These are phyloP conservation scores for Phytopythium kandeliae DNA, from an alignment of 352 stramenopile genomes.

Conservation along the genomic window DNA sequence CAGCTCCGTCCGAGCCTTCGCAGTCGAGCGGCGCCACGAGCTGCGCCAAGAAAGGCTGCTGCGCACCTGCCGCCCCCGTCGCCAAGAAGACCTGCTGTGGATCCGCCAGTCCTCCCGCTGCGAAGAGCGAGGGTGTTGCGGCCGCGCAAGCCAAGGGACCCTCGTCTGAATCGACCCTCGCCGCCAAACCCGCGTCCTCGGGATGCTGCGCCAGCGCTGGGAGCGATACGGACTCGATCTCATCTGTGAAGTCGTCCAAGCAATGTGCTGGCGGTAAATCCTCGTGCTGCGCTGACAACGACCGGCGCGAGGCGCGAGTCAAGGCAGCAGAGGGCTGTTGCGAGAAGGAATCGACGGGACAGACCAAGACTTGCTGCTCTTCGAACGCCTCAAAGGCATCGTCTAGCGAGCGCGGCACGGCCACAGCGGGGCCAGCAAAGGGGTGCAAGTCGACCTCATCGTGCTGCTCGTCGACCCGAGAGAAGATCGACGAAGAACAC, in stretches of 20 bases:
- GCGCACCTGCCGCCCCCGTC: background rate
- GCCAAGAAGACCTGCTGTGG: background rate
- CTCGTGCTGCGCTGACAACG: background rate
- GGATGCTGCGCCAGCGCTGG: background rate
- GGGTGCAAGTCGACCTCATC: constrained; percentile 1
- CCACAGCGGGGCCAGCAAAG: background rate
- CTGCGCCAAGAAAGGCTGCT: background rate
- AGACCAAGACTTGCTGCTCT: constrained; percentile 1
- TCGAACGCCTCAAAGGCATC: background rate
- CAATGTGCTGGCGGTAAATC: background rate
- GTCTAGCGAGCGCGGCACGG: background rate
- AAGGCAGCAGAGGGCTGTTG: background rate
- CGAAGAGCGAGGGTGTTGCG: background rate
- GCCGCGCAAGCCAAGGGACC: no score
- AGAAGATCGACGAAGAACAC: constrained; percentile 3
- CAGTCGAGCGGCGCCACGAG: background rate
- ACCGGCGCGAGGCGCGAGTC: background rate
- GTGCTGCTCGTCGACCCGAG: constrained; percentile 6
- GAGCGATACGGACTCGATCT: background rate
- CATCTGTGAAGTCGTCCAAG: background rate
- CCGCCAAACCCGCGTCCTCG: background rate
- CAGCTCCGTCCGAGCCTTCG: background rate
- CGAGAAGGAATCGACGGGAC: background rate
- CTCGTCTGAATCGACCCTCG: no score
- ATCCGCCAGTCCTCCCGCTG: background rate